phyloP scores from a whole-genome alignment of 2,329 filamentous ascomycete species.

The Leptographium wingfieldii region DNA sequence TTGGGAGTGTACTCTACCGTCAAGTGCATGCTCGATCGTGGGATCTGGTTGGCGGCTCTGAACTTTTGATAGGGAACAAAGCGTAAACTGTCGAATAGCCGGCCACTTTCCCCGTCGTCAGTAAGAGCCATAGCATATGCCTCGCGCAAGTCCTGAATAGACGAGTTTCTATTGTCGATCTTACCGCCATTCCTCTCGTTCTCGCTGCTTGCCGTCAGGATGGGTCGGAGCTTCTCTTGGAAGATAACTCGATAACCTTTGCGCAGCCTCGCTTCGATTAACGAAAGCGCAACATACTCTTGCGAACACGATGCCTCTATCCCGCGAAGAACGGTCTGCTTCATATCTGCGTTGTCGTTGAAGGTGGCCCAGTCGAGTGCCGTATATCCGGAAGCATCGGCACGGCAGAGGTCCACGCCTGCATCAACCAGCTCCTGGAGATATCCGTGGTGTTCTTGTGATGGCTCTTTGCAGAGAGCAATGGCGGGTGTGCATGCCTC shows the following conservation, averaged over 20 bases:
- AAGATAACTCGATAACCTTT: conserved; percentile 24
- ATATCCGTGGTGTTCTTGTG: conserved; percentile 21
- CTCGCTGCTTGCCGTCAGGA: conserved; percentile 15
- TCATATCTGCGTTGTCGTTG: conserved; percentile 15
- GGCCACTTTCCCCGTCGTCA: not conserved
- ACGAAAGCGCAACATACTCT: not conserved
- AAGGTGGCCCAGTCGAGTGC: conserved; percentile 26
- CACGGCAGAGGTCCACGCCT: conserved; percentile 19
- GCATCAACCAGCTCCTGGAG: conserved; percentile 20
- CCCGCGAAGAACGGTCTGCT: conserved; percentile 15
- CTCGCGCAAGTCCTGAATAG: not conserved
- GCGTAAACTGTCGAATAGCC: conserved; percentile 18
- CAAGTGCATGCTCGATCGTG: conserved; percentile 15
- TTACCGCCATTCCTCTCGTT: conserved; percentile 3
- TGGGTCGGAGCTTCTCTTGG: conserved; percentile 22
- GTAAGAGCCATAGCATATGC: not conserved
- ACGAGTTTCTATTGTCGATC: conserved; percentile 8
- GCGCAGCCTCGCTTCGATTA: conserved; percentile 17
- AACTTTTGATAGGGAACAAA: conserved; percentile 19
- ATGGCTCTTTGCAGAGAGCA: conserved; percentile 25
- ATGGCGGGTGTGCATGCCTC: conserved; percentile 20
- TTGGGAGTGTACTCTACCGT: conserved; percentile 4
- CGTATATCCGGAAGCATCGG: conserved; percentile 23
- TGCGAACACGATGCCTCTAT: not conserved
- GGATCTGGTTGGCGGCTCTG: conserved; percentile 13